Evolutionary conservation across 345 rosid species (phyloP), one percentile per base, ranked within the genome.

Genomic region (Eucalyptus erythrocorys): DNA sequence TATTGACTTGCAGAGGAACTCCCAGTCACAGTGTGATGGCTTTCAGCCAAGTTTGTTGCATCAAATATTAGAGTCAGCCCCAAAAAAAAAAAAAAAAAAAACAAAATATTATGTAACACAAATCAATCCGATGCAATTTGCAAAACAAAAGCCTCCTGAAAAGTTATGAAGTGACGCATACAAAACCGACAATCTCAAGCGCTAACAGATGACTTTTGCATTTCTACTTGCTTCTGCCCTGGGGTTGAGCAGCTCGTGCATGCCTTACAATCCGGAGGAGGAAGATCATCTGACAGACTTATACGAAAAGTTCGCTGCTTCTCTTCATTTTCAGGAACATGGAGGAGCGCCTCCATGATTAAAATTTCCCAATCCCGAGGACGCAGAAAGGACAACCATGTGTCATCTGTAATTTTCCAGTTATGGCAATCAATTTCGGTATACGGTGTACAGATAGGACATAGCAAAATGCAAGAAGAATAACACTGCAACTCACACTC

Each of bases 341-440:
- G 95, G 66, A 98, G 94, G 87, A 97, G 97, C 13, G 99, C 99
- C 48, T 98, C 98, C 98, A 97, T 94, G 37, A 97, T 90, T 88
- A 98, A 92, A 90, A 97, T 94, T 82, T 98, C 96, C 99, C 99
- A 96, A 84, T 97, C 93, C 87, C 93, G 93, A 79, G 93, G 93
- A 66, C 89, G 93, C 30, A 95, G 79, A 90, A 86, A 93, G 45
- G 99, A 94, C 48, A 88, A 92, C 97, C 95, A 95, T 57, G 90
- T 64, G 48, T 90, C 91, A 88, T 92, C 97, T 96, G 94, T 48
- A 88, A 85, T 13, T 37, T 21, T 76, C 47, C 48, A 53, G n/a
- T 26, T 50, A n/a, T 15, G 59, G 49, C 45, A 22, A 80, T 21
- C 79, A 53, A 40, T 45, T 50, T 80, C 2, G 5, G 30, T 21